Conservation (phyloP, 1,139 yeast species). For the Nakaseomyces nivariensis region DNA sequence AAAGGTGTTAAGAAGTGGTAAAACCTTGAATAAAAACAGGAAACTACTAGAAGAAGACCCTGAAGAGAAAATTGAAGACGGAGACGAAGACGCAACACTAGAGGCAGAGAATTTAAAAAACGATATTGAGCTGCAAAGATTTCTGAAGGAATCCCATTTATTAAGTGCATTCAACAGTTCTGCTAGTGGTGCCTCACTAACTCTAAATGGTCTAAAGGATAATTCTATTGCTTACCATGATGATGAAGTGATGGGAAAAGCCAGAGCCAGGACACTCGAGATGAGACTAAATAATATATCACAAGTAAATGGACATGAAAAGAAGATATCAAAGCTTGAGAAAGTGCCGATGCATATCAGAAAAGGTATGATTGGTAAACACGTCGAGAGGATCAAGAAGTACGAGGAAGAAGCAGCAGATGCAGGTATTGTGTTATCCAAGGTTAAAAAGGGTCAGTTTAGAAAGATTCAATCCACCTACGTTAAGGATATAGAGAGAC, state of each 20-base stretch:
- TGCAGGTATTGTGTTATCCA: conserved; percentile 75
- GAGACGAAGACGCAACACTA: conserved; percentile 27
- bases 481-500: conserved; percentile 39
- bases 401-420: conserved; percentile 72
- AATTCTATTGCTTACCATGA: conserved; percentile 29
- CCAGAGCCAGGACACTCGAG: conserved; percentile 64
- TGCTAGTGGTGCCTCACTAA: conserved; percentile 68
- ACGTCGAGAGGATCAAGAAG: conserved; percentile 42
- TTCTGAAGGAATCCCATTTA: conserved; percentile 78
- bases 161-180: conserved; percentile 44
- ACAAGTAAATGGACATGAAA: conserved; percentile 37
- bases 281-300: conserved; percentile 53
- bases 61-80: conserved; percentile 11
- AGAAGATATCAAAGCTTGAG: conserved; percentile 39
- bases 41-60: conserved; percentile 7
- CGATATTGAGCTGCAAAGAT: conserved; percentile 74
- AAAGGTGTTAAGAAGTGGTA: conserved; percentile 35
- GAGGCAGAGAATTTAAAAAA: conserved; percentile 51
- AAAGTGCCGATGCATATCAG: conserved; percentile 84
- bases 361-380: conserved; percentile 65
- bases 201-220: conserved; percentile 37
- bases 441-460: conserved; percentile 52
- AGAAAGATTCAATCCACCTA: conserved; percentile 44
- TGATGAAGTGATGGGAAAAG: conserved; percentile 71
- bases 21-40: conserved; percentile 19